Percentiles rank a stretch among this genome's conserved stretches.
Conservation (phyloP, 2,329 filamentous ascomycete genomes). For the Fusarium hainanense region DNA sequence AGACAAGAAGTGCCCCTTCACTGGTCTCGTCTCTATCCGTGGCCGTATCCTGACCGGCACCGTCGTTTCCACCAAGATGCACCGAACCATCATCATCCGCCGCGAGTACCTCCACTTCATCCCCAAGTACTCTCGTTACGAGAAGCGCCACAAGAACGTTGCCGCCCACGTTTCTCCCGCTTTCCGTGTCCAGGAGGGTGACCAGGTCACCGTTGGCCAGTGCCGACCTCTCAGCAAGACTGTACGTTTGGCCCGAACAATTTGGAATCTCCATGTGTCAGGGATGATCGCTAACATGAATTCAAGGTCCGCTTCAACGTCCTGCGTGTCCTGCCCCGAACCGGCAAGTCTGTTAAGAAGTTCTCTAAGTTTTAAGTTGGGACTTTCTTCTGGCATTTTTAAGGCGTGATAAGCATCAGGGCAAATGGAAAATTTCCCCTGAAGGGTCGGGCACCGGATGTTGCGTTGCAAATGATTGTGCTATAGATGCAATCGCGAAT, state of each 20-base stretch:
- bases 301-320: constrained; percentile 97
- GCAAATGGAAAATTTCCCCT: constrained; percentile 52
- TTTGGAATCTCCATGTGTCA: not conserved
- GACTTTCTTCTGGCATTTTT: constrained; percentile 65
- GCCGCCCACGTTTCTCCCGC: constrained; percentile 98
- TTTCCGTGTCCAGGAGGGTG: constrained; percentile 99
- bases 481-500: constrained; percentile 59
- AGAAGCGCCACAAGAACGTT: constrained; percentile 99
- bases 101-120: constrained; percentile 99
- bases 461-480: constrained; percentile 57
- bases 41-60: constrained; percentile 99
- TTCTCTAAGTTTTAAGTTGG: constrained; percentile 96
- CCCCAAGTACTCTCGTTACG: constrained; percentile 99
- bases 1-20: constrained; percentile 99
- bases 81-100: constrained; percentile 99
- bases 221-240: constrained; percentile 99
- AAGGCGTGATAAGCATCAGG: constrained; percentile 64
- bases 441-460: constrained; percentile 57
- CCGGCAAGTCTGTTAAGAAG: constrained; percentile 95
- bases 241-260: constrained; percentile 69
- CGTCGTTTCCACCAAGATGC: constrained; percentile 99
- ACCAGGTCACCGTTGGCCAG: constrained; percentile 99
- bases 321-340: constrained; percentile 96
- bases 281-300: constrained; percentile 40
- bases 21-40: constrained; percentile 98